Evolutionary conservation across 257 asterid species (phyloP).

Genomic region (Handroanthus guayacan): DNA sequence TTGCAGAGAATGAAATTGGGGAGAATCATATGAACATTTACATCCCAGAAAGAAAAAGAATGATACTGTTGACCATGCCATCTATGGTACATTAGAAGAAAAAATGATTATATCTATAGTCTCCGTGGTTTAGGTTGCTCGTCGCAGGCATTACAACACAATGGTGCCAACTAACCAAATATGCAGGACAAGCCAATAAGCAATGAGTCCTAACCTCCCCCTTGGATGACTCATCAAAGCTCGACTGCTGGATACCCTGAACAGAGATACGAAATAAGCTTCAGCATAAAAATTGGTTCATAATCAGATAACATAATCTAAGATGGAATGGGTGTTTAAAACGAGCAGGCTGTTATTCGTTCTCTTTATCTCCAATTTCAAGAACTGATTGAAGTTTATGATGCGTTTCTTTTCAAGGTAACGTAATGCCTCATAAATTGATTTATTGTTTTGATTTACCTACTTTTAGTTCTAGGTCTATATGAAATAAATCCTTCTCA

Average conservation of each 20-base stretch:
- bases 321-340: background rate
- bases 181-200: slow-evolving; percentile 82
- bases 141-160: slow-evolving; percentile 50
- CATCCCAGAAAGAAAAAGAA: slow-evolving; percentile 36
- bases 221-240: slow-evolving; percentile 91
- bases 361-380: too few species aligned
- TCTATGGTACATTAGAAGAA: slow-evolving; percentile 48
- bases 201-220: slow-evolving; percentile 82
- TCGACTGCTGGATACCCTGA: slow-evolving; percentile 90
- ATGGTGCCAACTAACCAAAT: slow-evolving; percentile 82
- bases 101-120: slow-evolving; percentile 5
- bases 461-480: background rate
- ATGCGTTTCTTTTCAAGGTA: background rate
- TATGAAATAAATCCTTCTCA: background rate
- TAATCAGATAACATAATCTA: background rate
- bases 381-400: too few species aligned
- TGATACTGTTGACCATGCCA: slow-evolving; percentile 20
- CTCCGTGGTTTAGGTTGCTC: slow-evolving; percentile 23
- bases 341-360: too few species aligned
- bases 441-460: background rate
- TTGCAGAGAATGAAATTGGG: slow-evolving; percentile 64
- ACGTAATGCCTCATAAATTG: slow-evolving; percentile 4
- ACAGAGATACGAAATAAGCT: slow-evolving; percentile 38
- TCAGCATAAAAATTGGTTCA: slow-evolving; percentile 11
- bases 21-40: slow-evolving; percentile 43